Evolutionary conservation across 768 basidiomycete species (phyloP).

Genomic region (Termitomyces sp.): DNA sequence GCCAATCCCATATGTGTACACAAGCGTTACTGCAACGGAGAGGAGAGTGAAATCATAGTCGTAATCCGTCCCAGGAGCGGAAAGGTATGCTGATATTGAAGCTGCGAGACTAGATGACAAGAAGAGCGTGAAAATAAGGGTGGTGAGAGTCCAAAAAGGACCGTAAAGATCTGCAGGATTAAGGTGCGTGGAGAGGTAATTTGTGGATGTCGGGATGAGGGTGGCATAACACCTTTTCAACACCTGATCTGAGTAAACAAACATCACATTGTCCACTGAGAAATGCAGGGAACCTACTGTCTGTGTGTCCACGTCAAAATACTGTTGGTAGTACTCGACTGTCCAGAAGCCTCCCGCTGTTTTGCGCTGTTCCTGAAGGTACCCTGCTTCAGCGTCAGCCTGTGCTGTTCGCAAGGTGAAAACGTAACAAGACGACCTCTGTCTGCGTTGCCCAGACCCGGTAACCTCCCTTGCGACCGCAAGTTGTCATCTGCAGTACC

Average conservation of each 20-base stretch:
- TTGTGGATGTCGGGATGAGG: slow-evolving; percentile 63
- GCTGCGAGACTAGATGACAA: slow-evolving; percentile 89
- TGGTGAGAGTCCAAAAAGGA: slow-evolving; percentile 97
- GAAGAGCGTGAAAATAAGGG: slow-evolving; percentile 89
- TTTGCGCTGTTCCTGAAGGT: slow-evolving; percentile 52
- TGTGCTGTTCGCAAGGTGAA: neutral
- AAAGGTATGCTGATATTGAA: slow-evolving; percentile 84
- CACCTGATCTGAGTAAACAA: slow-evolving; percentile 35
- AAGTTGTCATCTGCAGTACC: slow-evolving; percentile 18
- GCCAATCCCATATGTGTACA: slow-evolving; percentile 84
- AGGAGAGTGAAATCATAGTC: slow-evolving; percentile 87
- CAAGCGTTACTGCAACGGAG: slow-evolving; percentile 74
- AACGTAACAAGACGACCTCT: slow-evolving; percentile 33
- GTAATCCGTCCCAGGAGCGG: slow-evolving; percentile 45
- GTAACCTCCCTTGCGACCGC: slow-evolving; percentile 23
- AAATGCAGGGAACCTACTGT: slow-evolving; percentile 36
- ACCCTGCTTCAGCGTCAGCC: slow-evolving; percentile 37
- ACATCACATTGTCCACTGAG: neutral
- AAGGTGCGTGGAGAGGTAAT: slow-evolving; percentile 58
- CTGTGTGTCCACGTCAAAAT: slow-evolving; percentile 85
- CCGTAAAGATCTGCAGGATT: slow-evolving; percentile 78
- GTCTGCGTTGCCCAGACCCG: slow-evolving; percentile 45
- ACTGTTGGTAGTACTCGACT: slow-evolving; percentile 80
- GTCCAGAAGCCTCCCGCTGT: slow-evolving; percentile 64
- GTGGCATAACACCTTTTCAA: slow-evolving; percentile 73